A percentile compares a stretch with the other conserved stretches of the same genome.
These are phyloP conservation scores for Coix lacrymajobi DNA, from an alignment of 176 grass and related monocot genomes.

Conservation along the genomic window DNA sequence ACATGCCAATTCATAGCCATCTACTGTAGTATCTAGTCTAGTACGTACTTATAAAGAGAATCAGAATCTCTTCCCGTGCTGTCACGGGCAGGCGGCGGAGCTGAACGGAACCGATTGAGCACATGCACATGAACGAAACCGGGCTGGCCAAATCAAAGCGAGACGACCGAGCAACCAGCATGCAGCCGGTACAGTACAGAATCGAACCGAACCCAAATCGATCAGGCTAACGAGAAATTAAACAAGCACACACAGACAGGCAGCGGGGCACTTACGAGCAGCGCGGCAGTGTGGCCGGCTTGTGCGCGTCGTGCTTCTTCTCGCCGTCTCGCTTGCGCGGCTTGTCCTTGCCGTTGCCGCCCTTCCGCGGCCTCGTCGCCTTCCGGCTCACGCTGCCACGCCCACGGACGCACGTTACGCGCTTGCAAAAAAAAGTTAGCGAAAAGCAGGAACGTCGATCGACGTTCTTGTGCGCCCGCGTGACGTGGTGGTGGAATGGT, in stretches of 20 bases:
- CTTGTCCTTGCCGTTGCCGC: constrained; percentile 39
- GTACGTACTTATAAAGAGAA: neutral
- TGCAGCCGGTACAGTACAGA: neutral
- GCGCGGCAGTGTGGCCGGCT: constrained; percentile 34
- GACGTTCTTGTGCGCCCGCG: neutral
- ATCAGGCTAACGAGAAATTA: neutral
- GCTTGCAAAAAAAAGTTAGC: neutral
- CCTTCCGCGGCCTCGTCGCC: neutral
- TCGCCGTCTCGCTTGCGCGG: constrained; percentile 18
- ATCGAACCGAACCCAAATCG: neutral
- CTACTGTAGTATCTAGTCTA: neutral
- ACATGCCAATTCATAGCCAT: neutral
- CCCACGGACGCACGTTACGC: neutral
- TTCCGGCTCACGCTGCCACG: constrained; percentile 35
- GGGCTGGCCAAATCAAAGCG: neutral
- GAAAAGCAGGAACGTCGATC: neutral
- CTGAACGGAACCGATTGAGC: neutral
- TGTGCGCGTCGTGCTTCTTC: constrained; percentile 14
- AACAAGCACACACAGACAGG: neutral
- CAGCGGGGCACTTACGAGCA: constrained; percentile 47
- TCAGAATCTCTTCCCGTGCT: neutral
- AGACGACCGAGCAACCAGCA: neutral
- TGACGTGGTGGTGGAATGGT: no score
- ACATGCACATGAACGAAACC: neutral
- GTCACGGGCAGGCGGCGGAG: neutral